Evolutionary conservation across 2,329 filamentous ascomycete species (phyloP), one percentile per base, ranked within the genome.

Genomic region (Colletotrichum sp.): DNA sequence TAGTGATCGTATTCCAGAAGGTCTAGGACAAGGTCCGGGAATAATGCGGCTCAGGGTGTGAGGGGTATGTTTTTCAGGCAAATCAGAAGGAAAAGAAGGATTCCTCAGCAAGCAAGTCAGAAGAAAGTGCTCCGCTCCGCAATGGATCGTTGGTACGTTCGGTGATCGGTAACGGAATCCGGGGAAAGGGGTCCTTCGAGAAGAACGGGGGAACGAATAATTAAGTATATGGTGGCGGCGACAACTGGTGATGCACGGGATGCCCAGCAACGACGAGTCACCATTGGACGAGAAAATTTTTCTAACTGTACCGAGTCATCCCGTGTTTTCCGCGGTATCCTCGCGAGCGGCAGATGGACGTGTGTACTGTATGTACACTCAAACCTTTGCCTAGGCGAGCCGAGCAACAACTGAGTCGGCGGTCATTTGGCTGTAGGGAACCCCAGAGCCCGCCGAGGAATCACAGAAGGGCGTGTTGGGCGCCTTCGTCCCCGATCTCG

Each of bases 281-380:
- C 34, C 12, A 68, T 63, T 68, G 69, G 69, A 72, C 44, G 57
- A 72, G 71, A 72, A 75, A 68, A 57, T 57, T 71, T 76, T 73
- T 73, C 64, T 57, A 64, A 22, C 30, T 30, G 32, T 69, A 73
- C 69, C 73, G 73, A 76, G 73, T 76, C 73, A 76, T 76, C 73
- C 73, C 73, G 64, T 69, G 30, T 64, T 59, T 66, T 29, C 68
- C 62, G 72, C 52, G 49, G 72, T 59, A 57, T 49, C 22, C 19
- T 25, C 52, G 34, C 36, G 25, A 29, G 16, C 55, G 59, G 27
- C 55, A 59, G 32, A 69, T 27, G n/a, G 32, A 25, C 34, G 32
- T 29, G 8, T 52, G n/a, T 52, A 52, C 44, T 22, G 44, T 22
- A 52, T 52, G 44, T 52, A 52, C 44, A 44, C 12, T 39, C 27